Base-by-base conservation (phyloP, 495 filamentous ascomycete genomes). In the Astrothelium macrocarpum region DNA sequence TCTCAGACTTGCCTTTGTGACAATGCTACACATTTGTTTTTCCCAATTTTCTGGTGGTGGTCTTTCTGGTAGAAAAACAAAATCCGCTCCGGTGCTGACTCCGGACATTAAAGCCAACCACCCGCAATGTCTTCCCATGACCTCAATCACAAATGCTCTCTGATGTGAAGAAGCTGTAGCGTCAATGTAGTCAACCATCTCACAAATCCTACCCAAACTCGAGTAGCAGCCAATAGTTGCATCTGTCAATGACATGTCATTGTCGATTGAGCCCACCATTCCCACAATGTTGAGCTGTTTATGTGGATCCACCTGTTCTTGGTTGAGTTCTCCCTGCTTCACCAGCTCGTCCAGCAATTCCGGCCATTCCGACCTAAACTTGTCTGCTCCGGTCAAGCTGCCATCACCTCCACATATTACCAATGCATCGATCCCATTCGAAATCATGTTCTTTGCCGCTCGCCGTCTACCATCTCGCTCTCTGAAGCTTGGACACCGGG, bases 111-210 rank as follows among this genome's bases (percentile, higher is more conserved):
- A 79, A 49, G 94, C 95, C 59, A 99, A 79, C 95, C 95, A 99
- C 45, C 95, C 95, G 71, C 95, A 99, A 76, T 97, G 93, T 62
- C 95, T 84, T n/a, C 95, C 95, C 95, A 99, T 99, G 58, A 97
- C 95, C 74, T 97, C 95, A 68, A 99, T 87, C 32, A 99, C 93
- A 74, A 99, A 99, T 43, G 95, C 95, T 67, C 95, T 81, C 62
- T 96, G 95, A 76, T 97, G 95, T n/a, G 90, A 96, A 42, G 86
- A 90, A 7, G 95, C 95, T 1, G 95, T 99, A 34, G 94, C 91
- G 74, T 97, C 96, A 66, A 99, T 96, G 73, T 88, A 90, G 76
- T 99, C 95, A 28, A 99, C 87, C 59, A 90, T 86, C 71, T 96
- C 87, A 77, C 94, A 97, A 67, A 99, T 94, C 60, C 93, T 84